phyloP scores from a whole-genome alignment of 495 filamentous ascomycete species.

The Jackrogersella minutella region DNA sequence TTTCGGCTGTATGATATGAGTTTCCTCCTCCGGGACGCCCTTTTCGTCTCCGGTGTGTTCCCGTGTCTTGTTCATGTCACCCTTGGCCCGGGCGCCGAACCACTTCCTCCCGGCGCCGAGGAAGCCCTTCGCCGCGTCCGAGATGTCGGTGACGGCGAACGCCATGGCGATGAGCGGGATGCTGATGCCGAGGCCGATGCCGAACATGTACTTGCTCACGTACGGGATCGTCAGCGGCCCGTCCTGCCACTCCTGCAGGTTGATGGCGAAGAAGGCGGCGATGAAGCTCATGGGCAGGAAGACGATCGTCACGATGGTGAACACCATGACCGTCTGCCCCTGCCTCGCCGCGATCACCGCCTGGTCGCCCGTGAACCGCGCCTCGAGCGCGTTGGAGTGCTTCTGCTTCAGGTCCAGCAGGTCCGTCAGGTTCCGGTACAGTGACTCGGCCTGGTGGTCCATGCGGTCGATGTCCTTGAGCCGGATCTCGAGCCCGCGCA shows the following conservation, averaged over 20 bases:
- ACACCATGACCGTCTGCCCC: slow-evolving; percentile 77
- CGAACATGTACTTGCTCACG: slow-evolving; percentile 71
- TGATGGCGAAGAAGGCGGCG: slow-evolving; percentile 71
- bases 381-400: slow-evolving; percentile 75
- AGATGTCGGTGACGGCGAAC: slow-evolving; percentile 65
- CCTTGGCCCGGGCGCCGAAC: neutral
- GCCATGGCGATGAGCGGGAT: slow-evolving; percentile 69
- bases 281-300: slow-evolving; percentile 76
- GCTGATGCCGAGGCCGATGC: slow-evolving; percentile 71
- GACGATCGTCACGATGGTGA: slow-evolving; percentile 75
- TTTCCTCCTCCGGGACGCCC: neutral
- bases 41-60: neutral
- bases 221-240: slow-evolving; percentile 59
- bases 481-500: slow-evolving; percentile 67
- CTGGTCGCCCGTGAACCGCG: slow-evolving; percentile 72
- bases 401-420: slow-evolving; percentile 72
- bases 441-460: slow-evolving; percentile 71
- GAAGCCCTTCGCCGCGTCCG: slow-evolving; percentile 41
- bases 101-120: neutral
- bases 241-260: slow-evolving; percentile 61
- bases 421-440: slow-evolving; percentile 69
- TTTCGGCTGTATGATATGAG: slow-evolving; percentile 16
- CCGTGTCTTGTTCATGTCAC: neutral
- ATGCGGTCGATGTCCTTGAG: slow-evolving; percentile 72
- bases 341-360: slow-evolving; percentile 71